Evolutionary conservation across 192 early-diverging fungal species (phyloP), one percentile per base, ranked within the genome.

Genomic region (Backusella tarrabulga): DNA sequence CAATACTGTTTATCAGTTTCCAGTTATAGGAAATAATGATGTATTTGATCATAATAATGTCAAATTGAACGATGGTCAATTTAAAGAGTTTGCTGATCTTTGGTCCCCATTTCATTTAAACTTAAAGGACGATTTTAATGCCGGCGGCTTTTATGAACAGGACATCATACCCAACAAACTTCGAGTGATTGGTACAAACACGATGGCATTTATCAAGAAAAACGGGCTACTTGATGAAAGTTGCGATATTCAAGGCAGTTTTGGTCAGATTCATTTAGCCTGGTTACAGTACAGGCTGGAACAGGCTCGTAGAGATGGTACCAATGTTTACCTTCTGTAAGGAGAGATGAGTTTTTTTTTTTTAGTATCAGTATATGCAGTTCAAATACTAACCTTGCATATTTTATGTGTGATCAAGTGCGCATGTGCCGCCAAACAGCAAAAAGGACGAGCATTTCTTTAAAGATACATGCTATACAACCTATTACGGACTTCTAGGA

Each of bases 11-110:
- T 40, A 34, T 46, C 66, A 83, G 81, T 77, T 85, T 26, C 84
- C 84, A 9, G 68, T 75, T 38, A 50, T 85, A 26, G 84, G 84
- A 35, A 85, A 85, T 46, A 83, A 85, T 67, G 84, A 85, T 36
- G 44, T 72, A 7, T 68, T 77, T 15, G 67, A 63, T 4, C 77
- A 85, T 60, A 74, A 85, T 46, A 19, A 34, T 29, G 19, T 71
- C n/a, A 67, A 67, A 14, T n/a, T 17, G 3, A 76, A 78, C 15
- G 67, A 71, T 6, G 1, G 1, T 2, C 26, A 73, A 2, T 77
- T 69, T 35, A 15, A 11, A 3, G 74, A 67, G 21, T 68, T 85
- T 6, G 38, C 60, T n/a, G 12, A 29, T 17, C 63, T 85, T 11
- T 85, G 84, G 84, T 44, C 38, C 14, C 82, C 84, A 11, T 72